These are phyloP conservation scores for Starmerella roubikii DNA, from an alignment of 805 yeast species.

Conservation along the genomic window DNA sequence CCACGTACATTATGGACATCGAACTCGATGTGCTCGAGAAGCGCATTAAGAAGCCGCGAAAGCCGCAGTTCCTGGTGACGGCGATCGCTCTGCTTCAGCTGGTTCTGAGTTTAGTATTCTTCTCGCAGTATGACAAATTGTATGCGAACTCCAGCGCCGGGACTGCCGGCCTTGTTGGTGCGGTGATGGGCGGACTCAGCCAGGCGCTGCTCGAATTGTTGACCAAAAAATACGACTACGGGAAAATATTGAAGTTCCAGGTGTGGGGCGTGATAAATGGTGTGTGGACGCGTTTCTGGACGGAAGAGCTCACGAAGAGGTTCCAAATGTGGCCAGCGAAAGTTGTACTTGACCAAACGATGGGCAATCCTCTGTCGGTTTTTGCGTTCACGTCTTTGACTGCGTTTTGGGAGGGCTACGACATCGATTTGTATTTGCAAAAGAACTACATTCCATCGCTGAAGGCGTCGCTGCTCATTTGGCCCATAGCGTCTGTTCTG, in stretches of 20 bases:
- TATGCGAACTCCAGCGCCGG: slow-evolving; percentile 22
- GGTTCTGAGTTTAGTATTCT: slow-evolving; percentile 16
- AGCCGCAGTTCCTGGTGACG: slow-evolving; percentile 13
- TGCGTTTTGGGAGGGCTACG: slow-evolving; percentile 29
- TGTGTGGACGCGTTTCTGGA: slow-evolving; percentile 29
- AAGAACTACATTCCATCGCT: slow-evolving; percentile 20
- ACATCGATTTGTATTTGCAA: slow-evolving; percentile 23
- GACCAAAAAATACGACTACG: slow-evolving; percentile 15
- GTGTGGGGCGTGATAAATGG: slow-evolving; percentile 29
- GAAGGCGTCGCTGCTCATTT: slow-evolving; percentile 18
- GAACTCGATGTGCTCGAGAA: slow-evolving; percentile 19
- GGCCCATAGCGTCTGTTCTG: slow-evolving; percentile 21
- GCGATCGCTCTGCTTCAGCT: slow-evolving; percentile 17
- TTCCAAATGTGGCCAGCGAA: slow-evolving; percentile 18
- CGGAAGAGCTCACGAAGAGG: slow-evolving; percentile 23
- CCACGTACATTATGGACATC: slow-evolving; percentile 12
- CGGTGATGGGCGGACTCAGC: slow-evolving; percentile 24
- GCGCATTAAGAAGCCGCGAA: slow-evolving; percentile 19
- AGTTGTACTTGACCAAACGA: slow-evolving; percentile 24
- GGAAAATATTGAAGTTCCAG: slow-evolving; percentile 24
- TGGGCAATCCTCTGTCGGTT: slow-evolving; percentile 26
- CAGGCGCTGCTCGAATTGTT: slow-evolving; percentile 25
- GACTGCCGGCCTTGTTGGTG: slow-evolving; percentile 24
- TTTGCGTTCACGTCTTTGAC: slow-evolving; percentile 24
- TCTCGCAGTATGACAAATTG: slow-evolving; percentile 19